A percentile compares a stretch with the other conserved stretches of the same genome.
phyloP scores from a whole-genome alignment of 2,329 filamentous ascomycete genomes.

The Fusarium gaditjirri region DNA sequence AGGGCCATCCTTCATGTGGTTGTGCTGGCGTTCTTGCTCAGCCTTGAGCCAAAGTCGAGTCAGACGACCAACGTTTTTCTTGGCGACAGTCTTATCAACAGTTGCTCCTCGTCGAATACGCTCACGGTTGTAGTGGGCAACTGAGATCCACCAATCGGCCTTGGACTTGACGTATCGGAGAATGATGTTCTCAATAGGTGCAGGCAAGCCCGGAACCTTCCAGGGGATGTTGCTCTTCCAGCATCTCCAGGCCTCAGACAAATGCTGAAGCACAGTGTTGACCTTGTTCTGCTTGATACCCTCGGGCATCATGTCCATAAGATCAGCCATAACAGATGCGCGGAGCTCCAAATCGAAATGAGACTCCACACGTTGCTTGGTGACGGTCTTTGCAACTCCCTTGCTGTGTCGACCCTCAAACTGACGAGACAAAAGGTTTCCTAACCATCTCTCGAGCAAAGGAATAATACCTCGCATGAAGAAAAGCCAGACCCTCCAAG shows the following conservation, averaged over 20 bases:
- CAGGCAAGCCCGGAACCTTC: conserved; percentile 97
- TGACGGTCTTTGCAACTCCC: conserved; percentile 98
- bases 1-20: conserved; percentile 98
- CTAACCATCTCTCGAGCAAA: conserved; percentile 94
- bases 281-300: conserved; percentile 99
- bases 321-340: conserved; percentile 97
- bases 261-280: conserved; percentile 95
- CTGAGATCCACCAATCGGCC: conserved; percentile 99
- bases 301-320: conserved; percentile 99
- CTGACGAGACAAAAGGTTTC: conserved; percentile 94
- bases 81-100: conserved; percentile 98
- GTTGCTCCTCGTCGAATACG: conserved; percentile 95
- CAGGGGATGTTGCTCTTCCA: conserved; percentile 99
- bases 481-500: conserved; percentile 99
- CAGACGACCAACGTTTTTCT: conserved; percentile 96
- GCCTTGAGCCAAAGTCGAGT: conserved; percentile 97
- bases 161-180: conserved; percentile 98
- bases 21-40: conserved; percentile 98
- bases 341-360: conserved; percentile 98
- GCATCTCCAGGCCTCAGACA: conserved; percentile 98
- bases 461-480: conserved; percentile 99
- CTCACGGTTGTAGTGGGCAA: conserved; percentile 98
- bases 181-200: conserved; percentile 98
- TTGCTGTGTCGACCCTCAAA: conserved; percentile 99
- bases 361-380: conserved; percentile 98